phyloP scores from a whole-genome alignment of 73 alveolate genomes.

The Paramecium biaurelia region DNA sequence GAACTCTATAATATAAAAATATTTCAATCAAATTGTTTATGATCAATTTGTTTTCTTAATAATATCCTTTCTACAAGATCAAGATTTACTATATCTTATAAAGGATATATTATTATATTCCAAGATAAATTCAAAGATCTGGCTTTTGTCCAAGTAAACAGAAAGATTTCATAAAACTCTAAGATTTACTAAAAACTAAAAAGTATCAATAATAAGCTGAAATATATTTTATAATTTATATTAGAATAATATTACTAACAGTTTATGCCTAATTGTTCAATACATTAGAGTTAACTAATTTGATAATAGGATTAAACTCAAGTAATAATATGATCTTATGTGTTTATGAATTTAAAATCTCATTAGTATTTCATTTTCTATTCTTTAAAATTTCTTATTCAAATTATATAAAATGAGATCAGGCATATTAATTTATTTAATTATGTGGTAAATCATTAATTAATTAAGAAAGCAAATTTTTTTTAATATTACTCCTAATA shows the following conservation, averaged over 20 bases:
- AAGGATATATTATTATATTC: neutral
- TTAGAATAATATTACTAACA: neutral
- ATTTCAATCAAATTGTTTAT: neutral
- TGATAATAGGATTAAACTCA: neutral
- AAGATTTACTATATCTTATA: neutral
- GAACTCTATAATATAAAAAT: neutral
- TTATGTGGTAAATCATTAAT: constrained; percentile 16
- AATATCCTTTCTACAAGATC: neutral
- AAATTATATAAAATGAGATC: neutral
- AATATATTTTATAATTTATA: neutral
- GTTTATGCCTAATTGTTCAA: neutral
- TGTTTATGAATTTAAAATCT: neutral
- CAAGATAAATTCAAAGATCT: neutral
- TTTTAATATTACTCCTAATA: neutral
- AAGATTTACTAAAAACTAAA: neutral
- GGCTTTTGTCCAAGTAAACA: neutral
- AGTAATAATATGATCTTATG: neutral
- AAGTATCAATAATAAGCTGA: neutral
- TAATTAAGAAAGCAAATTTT: constrained; percentile 2
- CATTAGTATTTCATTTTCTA: neutral
- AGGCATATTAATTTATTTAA: constrained; percentile 14
- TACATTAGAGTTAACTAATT: neutral
- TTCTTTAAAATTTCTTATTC: neutral
- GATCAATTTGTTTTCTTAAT: no score
- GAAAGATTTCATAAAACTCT: neutral